Evolutionary conservation across 2,329 filamentous ascomycete genomes (phyloP).

Genomic region (Aspergillaceae sp.): DNA sequence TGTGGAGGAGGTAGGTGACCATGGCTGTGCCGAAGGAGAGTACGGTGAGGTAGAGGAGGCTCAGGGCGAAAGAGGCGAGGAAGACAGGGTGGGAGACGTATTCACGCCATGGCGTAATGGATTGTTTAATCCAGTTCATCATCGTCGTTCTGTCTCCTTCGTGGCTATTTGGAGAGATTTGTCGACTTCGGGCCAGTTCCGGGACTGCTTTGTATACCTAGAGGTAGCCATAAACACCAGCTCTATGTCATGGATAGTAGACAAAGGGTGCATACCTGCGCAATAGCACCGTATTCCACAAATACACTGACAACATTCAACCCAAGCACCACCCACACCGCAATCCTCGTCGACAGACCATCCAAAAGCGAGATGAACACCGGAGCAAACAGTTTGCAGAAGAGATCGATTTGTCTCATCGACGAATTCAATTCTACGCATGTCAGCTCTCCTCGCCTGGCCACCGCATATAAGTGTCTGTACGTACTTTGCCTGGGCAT

Average conservation of each 20-base stretch:
- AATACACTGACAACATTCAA: constrained; percentile 37
- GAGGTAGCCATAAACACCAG: neutral
- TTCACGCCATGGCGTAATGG: constrained; percentile 14
- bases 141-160: neutral
- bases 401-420: constrained; percentile 51
- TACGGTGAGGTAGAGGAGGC: constrained; percentile 48
- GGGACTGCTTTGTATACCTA: constrained; percentile 15
- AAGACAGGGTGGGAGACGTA: constrained; percentile 26
- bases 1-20: constrained; percentile 47
- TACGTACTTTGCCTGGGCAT: constrained; percentile 36
- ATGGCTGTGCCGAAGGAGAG: constrained; percentile 48
- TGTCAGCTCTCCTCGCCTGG: constrained; percentile 10
- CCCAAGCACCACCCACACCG: constrained; percentile 40
- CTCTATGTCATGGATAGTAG: neutral
- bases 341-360: constrained; percentile 36
- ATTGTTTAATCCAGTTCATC: neutral
- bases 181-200: constrained; percentile 7
- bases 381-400: constrained; percentile 49
- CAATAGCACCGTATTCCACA: constrained; percentile 35
- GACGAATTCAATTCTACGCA: constrained; percentile 40
- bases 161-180: no score
- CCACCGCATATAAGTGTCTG: no score
- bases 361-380: constrained; percentile 43
- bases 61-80: constrained; percentile 42
- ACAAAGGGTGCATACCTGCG: constrained; percentile 16